phyloP scores from a whole-genome alignment of 352 stramenopile genomes.

The Blastocystis sp. region DNA sequence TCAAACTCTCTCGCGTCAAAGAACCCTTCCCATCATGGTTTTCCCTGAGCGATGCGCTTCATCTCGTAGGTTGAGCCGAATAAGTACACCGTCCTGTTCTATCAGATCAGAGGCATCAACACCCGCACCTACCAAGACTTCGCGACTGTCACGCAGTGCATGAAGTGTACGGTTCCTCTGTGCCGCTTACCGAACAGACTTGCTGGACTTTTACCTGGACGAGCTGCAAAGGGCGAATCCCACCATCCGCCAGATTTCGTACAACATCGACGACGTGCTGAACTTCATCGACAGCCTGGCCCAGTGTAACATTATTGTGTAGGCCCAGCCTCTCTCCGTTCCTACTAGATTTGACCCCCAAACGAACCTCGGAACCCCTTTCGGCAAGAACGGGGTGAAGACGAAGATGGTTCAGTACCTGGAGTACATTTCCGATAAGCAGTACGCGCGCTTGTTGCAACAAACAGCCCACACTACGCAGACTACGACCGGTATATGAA shows the following conservation, averaged over 20 bases:
- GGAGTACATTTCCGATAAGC: neutral
- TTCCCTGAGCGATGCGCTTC: neutral
- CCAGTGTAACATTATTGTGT: conserved; percentile 30
- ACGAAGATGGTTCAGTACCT: conserved; percentile 25
- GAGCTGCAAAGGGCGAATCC: conserved; percentile 42
- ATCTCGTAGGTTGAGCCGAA: neutral
- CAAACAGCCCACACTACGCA: neutral
- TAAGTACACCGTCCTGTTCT: conserved; percentile 40
- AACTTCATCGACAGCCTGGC: conserved; percentile 16
- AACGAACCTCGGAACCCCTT: neutral
- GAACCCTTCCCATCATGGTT: neutral
- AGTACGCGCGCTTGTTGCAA: neutral
- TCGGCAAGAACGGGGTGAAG: conserved; percentile 15
- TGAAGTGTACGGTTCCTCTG: neutral
- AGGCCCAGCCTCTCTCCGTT: neutral
- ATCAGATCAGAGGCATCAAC: neutral
- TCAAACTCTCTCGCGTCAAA: neutral
- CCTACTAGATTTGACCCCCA: neutral
- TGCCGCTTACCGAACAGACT: neutral
- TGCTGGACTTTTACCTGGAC: neutral
- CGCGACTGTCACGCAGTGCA: conserved; percentile 28
- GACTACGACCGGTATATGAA: conserved; percentile 14
- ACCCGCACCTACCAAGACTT: conserved; percentile 22
- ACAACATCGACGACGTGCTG: conserved; percentile 3
- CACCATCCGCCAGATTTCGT: neutral